Evolutionary conservation across 257 asterid genomes (phyloP).

Genomic region (Prunella vulgaris): DNA sequence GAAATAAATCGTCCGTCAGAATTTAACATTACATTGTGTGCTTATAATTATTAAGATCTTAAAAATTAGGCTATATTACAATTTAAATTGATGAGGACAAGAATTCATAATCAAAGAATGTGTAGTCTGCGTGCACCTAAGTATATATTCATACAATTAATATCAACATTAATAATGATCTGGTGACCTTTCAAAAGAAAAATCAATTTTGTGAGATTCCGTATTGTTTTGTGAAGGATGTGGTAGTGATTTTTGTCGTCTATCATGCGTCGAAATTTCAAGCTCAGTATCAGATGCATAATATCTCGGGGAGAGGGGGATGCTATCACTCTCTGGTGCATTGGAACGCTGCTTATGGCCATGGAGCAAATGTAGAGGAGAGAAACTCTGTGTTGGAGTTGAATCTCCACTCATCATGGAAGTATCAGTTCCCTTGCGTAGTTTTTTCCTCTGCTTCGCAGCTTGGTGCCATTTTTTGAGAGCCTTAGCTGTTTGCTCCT

Average conservation of each 20-base stretch:
- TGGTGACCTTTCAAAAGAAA: constrained; percentile 29
- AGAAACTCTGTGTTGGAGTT: constrained; percentile 33
- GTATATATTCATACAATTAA: neutral
- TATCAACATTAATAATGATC: neutral
- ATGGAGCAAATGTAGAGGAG: constrained; percentile 58
- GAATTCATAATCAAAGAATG: neutral
- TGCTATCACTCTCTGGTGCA: constrained; percentile 27
- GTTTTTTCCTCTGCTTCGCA: constrained; percentile 44
- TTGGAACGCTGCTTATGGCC: constrained; percentile 28
- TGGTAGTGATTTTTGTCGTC: neutral
- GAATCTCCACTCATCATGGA: constrained; percentile 29
- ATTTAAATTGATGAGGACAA: neutral
- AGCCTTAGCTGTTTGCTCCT: constrained; percentile 65
- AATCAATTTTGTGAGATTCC: constrained; percentile 26
- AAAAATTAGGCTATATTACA: neutral
- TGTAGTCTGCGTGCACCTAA: neutral
- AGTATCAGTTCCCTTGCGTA: constrained; percentile 23
- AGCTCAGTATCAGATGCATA: constrained; percentile 41
- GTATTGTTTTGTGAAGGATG: neutral
- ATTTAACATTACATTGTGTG: neutral
- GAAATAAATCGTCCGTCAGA: neutral
- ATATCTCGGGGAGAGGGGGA: constrained; percentile 29
- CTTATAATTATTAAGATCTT: neutral
- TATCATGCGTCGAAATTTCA: constrained; percentile 21
- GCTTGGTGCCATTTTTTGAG: constrained; percentile 57